Percentiles rank a stretch among this genome's conserved stretches.
phyloP scores from a whole-genome alignment of 169 alveolate species.

The Miamiensis avidus region DNA sequence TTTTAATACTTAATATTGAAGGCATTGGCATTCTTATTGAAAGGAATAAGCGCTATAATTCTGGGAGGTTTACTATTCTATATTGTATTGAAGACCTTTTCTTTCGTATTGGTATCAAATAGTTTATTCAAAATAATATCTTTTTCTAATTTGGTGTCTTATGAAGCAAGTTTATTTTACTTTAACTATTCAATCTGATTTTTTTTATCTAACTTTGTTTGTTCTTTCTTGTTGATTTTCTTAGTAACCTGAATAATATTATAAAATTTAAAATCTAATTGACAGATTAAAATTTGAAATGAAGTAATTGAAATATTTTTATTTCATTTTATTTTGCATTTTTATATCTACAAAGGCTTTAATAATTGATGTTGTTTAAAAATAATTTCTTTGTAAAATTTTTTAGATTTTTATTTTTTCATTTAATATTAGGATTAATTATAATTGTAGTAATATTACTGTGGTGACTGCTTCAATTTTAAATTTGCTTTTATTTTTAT shows the following conservation, averaged over 20 bases:
- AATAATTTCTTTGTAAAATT: no score
- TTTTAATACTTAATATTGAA: constrained; percentile 24
- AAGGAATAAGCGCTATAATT: constrained; percentile 54
- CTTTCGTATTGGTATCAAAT: constrained; percentile 31
- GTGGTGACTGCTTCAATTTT: not conserved
- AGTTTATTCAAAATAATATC: constrained; percentile 30
- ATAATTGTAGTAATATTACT: not conserved
- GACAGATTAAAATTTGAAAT: no score
- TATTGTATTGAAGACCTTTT: constrained; percentile 45
- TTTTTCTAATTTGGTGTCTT: constrained; percentile 30
- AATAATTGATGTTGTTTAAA: not conserved
- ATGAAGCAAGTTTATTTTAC: constrained; percentile 34
- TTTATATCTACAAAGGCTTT: not conserved
- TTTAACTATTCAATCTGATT: constrained; percentile 6
- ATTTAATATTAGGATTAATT: not conserved
- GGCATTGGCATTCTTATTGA: constrained; percentile 55
- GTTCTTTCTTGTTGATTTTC: constrained; percentile 24
- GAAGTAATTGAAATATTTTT: no score
- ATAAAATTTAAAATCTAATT: no score
- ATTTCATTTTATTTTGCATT: no score
- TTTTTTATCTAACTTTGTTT: not conserved
- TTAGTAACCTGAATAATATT: not conserved
- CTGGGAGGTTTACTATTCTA: constrained; percentile 50
- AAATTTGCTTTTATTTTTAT: constrained; percentile 5
- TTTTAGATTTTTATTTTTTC: not conserved